Percentiles rank a stretch among this genome's conserved stretches.
Evolutionary conservation across 495 filamentous ascomycete species (phyloP).

Genomic region (Penicillium bialowiezense): DNA sequence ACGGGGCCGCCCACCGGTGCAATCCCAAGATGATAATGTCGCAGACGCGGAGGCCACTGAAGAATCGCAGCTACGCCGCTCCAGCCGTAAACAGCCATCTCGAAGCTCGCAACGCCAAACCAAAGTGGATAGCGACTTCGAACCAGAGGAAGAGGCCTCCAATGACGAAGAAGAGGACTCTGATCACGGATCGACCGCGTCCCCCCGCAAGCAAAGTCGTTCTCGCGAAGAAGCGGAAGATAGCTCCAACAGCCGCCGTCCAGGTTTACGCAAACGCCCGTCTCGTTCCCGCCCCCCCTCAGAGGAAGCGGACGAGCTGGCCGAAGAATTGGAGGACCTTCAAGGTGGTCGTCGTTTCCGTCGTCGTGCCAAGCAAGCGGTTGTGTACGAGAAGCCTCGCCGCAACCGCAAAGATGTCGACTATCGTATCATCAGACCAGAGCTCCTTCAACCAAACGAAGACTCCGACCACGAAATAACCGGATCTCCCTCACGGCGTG

Average conservation of each 20-base stretch:
- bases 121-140: constrained; percentile 84
- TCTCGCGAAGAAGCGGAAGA: constrained; percentile 46
- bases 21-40: constrained; percentile 19
- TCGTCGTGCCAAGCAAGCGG: constrained; percentile 51
- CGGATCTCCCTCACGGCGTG: constrained; percentile 65
- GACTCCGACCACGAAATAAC: constrained; percentile 62
- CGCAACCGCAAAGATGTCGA: constrained; percentile 61
- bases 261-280: constrained; percentile 47
- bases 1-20: constrained; percentile 40
- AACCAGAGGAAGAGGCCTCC: constrained; percentile 63
- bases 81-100: constrained; percentile 45
- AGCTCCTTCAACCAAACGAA: constrained; percentile 60
- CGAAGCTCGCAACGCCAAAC: constrained; percentile 51
- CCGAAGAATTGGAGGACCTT: constrained; percentile 73
- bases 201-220: constrained; percentile 43
- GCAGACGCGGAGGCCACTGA: constrained; percentile 30
- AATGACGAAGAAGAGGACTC: constrained; percentile 67
- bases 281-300: constrained; percentile 54
- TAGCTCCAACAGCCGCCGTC: constrained; percentile 48
- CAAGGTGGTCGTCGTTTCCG: constrained; percentile 51
- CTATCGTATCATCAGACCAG: constrained; percentile 74
- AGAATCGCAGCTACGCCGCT: constrained; percentile 46
- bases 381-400: constrained; percentile 56
- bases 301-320: constrained; percentile 69
- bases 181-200: constrained; percentile 44